Percentiles rank a stretch among this genome's conserved stretches.
Conservation (phyloP, 192 early-diverging fungal species). For the Mortierella hygrophila region DNA sequence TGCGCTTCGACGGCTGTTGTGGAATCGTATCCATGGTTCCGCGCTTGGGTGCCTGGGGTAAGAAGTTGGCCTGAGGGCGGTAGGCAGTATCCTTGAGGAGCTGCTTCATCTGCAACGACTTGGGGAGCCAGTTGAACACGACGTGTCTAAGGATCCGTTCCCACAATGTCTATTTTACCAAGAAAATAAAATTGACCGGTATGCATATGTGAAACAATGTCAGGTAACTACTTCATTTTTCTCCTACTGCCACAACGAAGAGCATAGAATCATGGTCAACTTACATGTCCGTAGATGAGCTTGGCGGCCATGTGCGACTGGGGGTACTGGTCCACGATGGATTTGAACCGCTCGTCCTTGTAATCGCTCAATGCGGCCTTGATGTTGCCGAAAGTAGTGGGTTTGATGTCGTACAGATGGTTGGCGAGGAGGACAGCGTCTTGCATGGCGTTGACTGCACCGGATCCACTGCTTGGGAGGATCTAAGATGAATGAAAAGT, state of each 20-base stretch:
- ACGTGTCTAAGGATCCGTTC: too few species aligned
- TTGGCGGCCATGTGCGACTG: too few species aligned
- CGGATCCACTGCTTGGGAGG: constrained; percentile 4
- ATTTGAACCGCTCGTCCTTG: background rate
- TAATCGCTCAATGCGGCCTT: background rate
- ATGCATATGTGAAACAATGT: too few species aligned
- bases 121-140: too few species aligned
- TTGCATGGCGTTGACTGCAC: constrained; percentile 11
- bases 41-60: background rate
- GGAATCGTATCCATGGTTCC: background rate
- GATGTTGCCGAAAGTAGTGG: background rate
- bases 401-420: constrained; percentile 1
- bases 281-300: too few species aligned
- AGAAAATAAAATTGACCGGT: too few species aligned
- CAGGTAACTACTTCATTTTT: too few species aligned
- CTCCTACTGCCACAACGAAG: background rate
- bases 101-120: background rate
- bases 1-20: background rate
- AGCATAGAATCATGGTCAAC: too few species aligned
- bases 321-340: too few species aligned
- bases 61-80: background rate
- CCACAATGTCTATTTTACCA: too few species aligned
- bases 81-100: background rate
- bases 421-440: constrained; percentile 16
- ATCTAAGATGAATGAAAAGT: background rate